Evolutionary conservation across 352 stramenopile species (phyloP).

Genomic region (Phytophthora multivora): DNA sequence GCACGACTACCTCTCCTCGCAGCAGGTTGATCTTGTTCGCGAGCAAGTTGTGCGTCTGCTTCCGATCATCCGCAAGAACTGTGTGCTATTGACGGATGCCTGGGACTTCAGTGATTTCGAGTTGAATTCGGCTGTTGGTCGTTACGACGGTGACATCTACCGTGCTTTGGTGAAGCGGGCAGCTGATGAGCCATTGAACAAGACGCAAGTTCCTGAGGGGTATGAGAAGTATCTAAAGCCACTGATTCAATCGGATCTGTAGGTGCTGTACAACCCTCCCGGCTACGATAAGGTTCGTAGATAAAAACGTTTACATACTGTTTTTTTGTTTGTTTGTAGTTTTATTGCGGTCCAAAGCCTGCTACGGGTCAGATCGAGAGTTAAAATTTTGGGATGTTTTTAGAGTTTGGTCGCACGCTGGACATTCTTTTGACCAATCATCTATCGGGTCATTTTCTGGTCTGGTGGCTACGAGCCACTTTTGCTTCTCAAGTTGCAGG

Average conservation of each 20-base stretch:
- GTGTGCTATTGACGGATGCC: slow-evolving; percentile 48
- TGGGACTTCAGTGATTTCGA: slow-evolving; percentile 73
- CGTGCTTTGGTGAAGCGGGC: slow-evolving; percentile 49
- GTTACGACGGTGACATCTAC: slow-evolving; percentile 68
- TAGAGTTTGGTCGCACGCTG: not conserved
- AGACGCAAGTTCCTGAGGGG: slow-evolving; percentile 45
- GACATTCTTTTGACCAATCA: slow-evolving; percentile 2
- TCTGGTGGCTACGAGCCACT: not conserved
- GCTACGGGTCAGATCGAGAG: no score
- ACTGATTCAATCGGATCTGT: slow-evolving; percentile 33
- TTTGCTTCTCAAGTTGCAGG: not conserved
- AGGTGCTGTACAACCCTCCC: not conserved
- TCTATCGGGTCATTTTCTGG: not conserved
- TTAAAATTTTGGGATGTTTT: no score
- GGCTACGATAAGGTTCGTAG: not conserved
- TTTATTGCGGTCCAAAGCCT: no score
- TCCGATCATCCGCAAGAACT: slow-evolving; percentile 50
- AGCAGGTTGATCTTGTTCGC: slow-evolving; percentile 43
- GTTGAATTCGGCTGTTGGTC: slow-evolving; percentile 63
- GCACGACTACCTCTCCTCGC: slow-evolving; percentile 58
- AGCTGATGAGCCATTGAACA: slow-evolving; percentile 56
- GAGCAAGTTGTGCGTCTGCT: slow-evolving; percentile 44
- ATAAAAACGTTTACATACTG: not conserved
- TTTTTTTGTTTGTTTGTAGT: not conserved
- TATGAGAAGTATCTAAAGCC: slow-evolving; percentile 49